Percentiles rank a stretch among this genome's conserved stretches.
These are phyloP conservation scores for Agapanthus africanus DNA, from an alignment of 106 monocot genomes.

Conservation along the genomic window DNA sequence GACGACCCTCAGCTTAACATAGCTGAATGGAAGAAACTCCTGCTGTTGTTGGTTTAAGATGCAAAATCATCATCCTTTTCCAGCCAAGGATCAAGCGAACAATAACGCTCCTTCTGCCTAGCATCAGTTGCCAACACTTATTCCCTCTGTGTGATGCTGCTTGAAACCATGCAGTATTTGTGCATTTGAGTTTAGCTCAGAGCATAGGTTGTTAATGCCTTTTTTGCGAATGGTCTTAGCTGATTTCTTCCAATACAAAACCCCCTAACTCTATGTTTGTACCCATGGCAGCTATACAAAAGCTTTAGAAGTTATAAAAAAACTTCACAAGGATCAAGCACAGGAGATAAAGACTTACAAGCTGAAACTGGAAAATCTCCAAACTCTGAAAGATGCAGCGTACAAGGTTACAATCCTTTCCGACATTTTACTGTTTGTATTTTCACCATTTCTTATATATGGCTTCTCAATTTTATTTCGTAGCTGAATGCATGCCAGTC, in stretches of 20 bases:
- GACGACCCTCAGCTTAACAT: too few species aligned
- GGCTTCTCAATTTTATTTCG: too few species aligned
- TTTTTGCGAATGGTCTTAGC: background rate
- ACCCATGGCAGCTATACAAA: slow-evolving; percentile 67
- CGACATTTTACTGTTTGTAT: background rate
- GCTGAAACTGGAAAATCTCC: slow-evolving; percentile 95
- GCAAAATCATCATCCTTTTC: too few species aligned
- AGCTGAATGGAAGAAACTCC: too few species aligned
- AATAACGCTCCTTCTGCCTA: background rate
- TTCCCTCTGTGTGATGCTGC: too few species aligned
- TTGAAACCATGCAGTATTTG: too few species aligned
- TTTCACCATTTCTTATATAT: slow-evolving; percentile 4
- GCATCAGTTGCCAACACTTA: background rate
- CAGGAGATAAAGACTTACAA: slow-evolving; percentile 97
- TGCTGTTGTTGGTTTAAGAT: too few species aligned
- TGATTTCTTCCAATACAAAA: background rate
- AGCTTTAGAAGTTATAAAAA: slow-evolving; percentile 95
- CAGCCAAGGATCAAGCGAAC: too few species aligned
- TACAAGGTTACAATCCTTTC: slow-evolving; percentile 53
- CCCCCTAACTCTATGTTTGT: background rate
- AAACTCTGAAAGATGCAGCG: slow-evolving; percentile 93
- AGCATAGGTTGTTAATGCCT: background rate
- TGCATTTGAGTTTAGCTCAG: background rate
- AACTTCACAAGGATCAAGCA: slow-evolving; percentile 95
- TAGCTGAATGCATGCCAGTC: too few species aligned